Evolutionary conservation across 1,284 basidiomycete genomes (phyloP), one percentile per base, ranked within the genome.

Genomic region (Veloboletus limbatus): DNA sequence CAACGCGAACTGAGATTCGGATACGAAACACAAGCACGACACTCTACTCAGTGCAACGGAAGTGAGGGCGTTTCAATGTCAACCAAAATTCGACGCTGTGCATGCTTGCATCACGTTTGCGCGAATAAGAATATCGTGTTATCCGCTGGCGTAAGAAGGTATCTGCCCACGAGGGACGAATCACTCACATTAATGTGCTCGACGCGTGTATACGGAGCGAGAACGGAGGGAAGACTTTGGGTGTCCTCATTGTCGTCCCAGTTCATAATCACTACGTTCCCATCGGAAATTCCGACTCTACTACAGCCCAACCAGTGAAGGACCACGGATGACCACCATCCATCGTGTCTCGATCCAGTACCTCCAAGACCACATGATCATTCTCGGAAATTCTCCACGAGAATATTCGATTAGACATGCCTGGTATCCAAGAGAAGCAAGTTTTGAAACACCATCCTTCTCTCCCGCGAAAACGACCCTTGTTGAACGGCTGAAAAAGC

Each of bases 221-320:
- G 22, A 46, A 31, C 9, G 31, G 11, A 21, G 24, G 20, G 18
- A 35, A 34, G 16, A 14, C 17, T 30, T 34, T 30, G 33, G 42
- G 26, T 22, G 10, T 32, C 27, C 27, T 43, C 28, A 28, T 27
- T 27, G 47, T 36, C 21, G 10, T 28, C 26, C 21, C 17, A 8
- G 18, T 28, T 40, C 36, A 32, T 31, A 25, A 28, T 31, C 24
- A 24, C 21, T 14, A 27, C 20, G 28, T 31, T 40, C 40, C 40
- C 31, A 40, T 39, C 31, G 38, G 31, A 51, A 36, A 34, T 41
- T 48, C 22, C 10, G 14, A 39, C 27, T 17, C 25, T 39, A 20
- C 16, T 41, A 42, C n/a, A 27, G n/a, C 13, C 39, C 16, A 30
- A 27, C 33, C 30, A 5, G n/a, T 25, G n/a, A 16, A 8, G 33